Conservation (phyloP, 106 monocot genomes). For the Dendrobium huoshanense region DNA sequence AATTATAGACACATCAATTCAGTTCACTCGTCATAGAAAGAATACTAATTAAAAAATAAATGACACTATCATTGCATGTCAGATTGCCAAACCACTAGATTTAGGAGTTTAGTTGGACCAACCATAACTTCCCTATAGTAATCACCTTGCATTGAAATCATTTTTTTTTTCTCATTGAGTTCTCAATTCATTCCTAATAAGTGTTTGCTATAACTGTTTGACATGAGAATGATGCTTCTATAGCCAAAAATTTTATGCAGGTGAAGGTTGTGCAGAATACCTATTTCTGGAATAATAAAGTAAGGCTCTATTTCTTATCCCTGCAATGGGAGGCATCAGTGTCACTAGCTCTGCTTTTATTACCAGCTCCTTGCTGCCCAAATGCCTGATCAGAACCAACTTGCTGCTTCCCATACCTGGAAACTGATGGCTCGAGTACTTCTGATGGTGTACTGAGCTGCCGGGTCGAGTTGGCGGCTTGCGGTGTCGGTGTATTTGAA, state of each 20-base stretch:
- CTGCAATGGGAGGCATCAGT: not conserved
- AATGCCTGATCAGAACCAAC: conserved; percentile 12
- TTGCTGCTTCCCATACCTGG: conserved; percentile 19
- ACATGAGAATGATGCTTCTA: too few species aligned
- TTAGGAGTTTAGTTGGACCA: not conserved
- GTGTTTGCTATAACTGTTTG: too few species aligned
- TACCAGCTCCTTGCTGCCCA: conserved; percentile 15
- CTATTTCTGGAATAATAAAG: too few species aligned
- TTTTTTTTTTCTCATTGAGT: too few species aligned
- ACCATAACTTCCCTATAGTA: too few species aligned
- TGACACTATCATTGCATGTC: too few species aligned
- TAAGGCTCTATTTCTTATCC: not conserved
- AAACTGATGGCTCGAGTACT: conserved; percentile 13
- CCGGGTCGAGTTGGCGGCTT: conserved; percentile 25
- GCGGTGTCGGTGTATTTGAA: conserved; percentile 13
- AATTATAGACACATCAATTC: not conserved
- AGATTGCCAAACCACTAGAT: too few species aligned
- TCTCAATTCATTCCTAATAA: too few species aligned
- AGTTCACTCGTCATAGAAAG: not conserved
- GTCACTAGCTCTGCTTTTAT: not conserved
- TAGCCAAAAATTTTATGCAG: too few species aligned
- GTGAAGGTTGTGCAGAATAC: too few species aligned
- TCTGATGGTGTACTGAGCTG: conserved; percentile 17
- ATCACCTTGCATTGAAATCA: too few species aligned
- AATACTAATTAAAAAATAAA: not conserved